Base-by-base conservation (phyloP, 257 asterid genomes). In the Petrea volubilis region DNA sequence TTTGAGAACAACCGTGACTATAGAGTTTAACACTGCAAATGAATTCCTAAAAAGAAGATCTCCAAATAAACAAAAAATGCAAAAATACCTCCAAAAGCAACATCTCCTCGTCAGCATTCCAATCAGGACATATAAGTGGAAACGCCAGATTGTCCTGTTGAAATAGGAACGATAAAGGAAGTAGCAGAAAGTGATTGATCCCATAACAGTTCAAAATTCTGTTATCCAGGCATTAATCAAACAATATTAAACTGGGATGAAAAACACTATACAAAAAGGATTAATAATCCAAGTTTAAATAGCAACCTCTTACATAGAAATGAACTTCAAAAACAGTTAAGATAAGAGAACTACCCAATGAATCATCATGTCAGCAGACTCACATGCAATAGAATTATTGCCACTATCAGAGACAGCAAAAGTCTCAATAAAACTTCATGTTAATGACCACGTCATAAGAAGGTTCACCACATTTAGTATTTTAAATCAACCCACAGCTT, bases 51-150 rank as follows among this genome's bases (percentile, higher is more conserved):
- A 58, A 63, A 31, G 47, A 23, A 38, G 21, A 1, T 51, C 24
- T 59, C 27, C 27, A 66, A 50, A 41, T 15, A 57, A 29, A 31
- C 25, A 38, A 31, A 55, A 5, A 58, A 61, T 17, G 7, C 25
- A 55, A 68, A 63, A 40, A 25, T 83, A 94, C 99, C 99, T 94
- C 97, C 74, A 94, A 81, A 73, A 94, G 99, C 55, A 89, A 78
- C 86, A 91, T 92, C 84, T 94, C 99, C 82, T 94, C 99, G 65
- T 92, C 98, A 34, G 96, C 98, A 80, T 92, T 94, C 99, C 99
- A 94, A 61, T 92, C 92, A 52, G 95, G 83, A 76, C 98, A 91
- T 80, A 91, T 86, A 60, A 94, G 87, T 58, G 98, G 98, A 83
- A 94, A 94, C 60, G 93, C 91, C 44, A 94, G 78, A 82, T 86